Evolutionary conservation across 441 rosid species (phyloP).

Genomic region (Geranium incanum): DNA sequence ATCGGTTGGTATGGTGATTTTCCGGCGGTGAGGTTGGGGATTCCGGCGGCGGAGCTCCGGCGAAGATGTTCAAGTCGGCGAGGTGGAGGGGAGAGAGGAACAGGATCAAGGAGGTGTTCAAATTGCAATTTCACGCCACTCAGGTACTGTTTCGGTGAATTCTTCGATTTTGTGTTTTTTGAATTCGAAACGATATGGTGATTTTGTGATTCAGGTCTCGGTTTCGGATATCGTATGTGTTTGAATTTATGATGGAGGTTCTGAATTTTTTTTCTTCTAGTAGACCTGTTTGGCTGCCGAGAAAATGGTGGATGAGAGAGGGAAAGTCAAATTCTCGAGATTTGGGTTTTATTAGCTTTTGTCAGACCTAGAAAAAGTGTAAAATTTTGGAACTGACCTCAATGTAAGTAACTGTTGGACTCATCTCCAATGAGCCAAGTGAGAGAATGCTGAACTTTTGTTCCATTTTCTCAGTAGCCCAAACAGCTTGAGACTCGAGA

Average conservation of each 20-base stretch:
- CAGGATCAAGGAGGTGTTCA: constrained; percentile 66
- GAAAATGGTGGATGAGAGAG: constrained; percentile 5
- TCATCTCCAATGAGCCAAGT: background rate
- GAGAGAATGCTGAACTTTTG: background rate
- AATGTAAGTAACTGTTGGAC: background rate
- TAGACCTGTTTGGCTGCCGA: constrained; percentile 6
- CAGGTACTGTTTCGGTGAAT: constrained; percentile 51
- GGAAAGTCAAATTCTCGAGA: background rate
- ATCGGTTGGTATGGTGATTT: constrained; percentile 30
- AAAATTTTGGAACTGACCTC: background rate
- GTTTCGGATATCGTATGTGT: background rate
- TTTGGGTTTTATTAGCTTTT: background rate
- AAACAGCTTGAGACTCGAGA: background rate
- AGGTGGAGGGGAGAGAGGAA: constrained; percentile 76
- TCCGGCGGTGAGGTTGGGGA: constrained; percentile 26
- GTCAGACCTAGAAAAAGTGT: background rate
- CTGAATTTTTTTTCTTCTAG: background rate
- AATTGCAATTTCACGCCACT: constrained; percentile 72
- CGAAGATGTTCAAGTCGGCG: constrained; percentile 66
- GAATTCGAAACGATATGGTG: background rate
- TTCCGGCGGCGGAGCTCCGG: constrained; percentile 2
- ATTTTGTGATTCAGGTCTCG: background rate
- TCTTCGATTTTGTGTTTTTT: background rate
- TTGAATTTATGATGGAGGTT: background rate
- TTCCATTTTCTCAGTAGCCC: constrained; percentile 2